phyloP scores from a whole-genome alignment of 2,329 filamentous ascomycete genomes.

The Trichoderma afroharzianum region DNA sequence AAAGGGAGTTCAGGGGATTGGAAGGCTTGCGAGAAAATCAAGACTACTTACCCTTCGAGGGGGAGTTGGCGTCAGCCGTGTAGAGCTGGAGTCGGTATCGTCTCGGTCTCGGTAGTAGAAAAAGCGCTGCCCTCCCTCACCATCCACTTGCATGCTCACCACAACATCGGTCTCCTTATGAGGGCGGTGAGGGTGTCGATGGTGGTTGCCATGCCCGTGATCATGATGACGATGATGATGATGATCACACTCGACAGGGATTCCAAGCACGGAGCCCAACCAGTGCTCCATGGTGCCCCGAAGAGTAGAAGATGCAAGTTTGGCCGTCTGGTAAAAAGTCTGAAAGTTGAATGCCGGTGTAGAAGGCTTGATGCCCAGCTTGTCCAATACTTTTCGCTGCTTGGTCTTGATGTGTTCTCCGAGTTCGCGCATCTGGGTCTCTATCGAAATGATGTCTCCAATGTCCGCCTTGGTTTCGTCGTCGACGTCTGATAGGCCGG shows the following conservation, averaged over 20 bases:
- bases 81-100: not conserved
- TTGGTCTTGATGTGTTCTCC: not conserved
- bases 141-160: constrained; percentile 9
- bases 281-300: constrained; percentile 14
- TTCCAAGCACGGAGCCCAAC: constrained; percentile 7
- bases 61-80: not conserved
- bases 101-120: constrained; percentile 9
- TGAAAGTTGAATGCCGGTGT: not conserved
- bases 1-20: not conserved
- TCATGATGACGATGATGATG: not conserved
- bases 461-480: not conserved
- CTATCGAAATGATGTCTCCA: not conserved
- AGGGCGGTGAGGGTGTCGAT: not conserved
- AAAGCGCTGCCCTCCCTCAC: not conserved
- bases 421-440: constrained; percentile 6
- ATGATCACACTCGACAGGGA: not conserved
- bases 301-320: constrained; percentile 1
- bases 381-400: constrained; percentile 3
- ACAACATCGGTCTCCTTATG: not conserved
- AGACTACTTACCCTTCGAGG: constrained; percentile 1
- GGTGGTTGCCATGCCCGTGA: not conserved
- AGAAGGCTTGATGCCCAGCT: not conserved
- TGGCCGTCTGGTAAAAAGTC: constrained; percentile 7
- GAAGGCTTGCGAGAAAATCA: not conserved
- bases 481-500: not conserved